Evolutionary conservation across 257 asterid genomes (phyloP).

Genomic region (Salvia hispanica): DNA sequence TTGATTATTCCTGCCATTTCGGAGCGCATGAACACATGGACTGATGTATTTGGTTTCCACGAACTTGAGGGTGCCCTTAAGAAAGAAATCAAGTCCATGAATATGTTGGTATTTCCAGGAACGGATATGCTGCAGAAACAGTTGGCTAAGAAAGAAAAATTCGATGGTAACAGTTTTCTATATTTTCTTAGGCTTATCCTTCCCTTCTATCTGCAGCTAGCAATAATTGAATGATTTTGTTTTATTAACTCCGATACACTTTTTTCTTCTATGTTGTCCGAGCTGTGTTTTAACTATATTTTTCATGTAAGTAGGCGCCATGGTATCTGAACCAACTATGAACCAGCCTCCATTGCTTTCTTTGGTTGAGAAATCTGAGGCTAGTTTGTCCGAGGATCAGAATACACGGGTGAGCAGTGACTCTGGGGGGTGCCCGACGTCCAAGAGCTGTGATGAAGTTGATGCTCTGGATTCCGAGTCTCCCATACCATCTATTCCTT

Average conservation of each 20-base stretch:
- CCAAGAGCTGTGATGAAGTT: conserved; percentile 29
- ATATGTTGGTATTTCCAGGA: conserved; percentile 95
- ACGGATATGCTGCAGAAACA: conserved; percentile 91
- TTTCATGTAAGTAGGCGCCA: conserved; percentile 34
- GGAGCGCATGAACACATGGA: conserved; percentile 94
- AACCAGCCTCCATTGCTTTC: conserved; percentile 37
- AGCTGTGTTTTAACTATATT: conserved; percentile 15
- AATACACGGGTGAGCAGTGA: conserved; percentile 25
- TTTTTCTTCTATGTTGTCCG: neutral
- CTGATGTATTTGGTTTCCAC: conserved; percentile 66
- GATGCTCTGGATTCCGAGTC: conserved; percentile 28
- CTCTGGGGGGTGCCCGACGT: conserved; percentile 28
- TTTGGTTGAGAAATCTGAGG: conserved; percentile 37
- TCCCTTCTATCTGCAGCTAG: neutral
- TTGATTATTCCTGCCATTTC: conserved; percentile 91
- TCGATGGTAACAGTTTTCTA: conserved; percentile 49
- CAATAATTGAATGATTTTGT: conserved; percentile 1
- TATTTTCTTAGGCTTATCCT: neutral
- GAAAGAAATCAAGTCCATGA: conserved; percentile 67
- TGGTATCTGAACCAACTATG: conserved; percentile 37
- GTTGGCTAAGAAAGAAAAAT: conserved; percentile 48
- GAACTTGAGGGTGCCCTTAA: conserved; percentile 55
- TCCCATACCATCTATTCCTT: conserved; percentile 27
- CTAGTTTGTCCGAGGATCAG: conserved; percentile 38
- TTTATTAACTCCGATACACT: neutral